These are phyloP conservation scores for Chenopodium album DNA, from an alignment of 148 eudicot species.

Conservation along the genomic window DNA sequence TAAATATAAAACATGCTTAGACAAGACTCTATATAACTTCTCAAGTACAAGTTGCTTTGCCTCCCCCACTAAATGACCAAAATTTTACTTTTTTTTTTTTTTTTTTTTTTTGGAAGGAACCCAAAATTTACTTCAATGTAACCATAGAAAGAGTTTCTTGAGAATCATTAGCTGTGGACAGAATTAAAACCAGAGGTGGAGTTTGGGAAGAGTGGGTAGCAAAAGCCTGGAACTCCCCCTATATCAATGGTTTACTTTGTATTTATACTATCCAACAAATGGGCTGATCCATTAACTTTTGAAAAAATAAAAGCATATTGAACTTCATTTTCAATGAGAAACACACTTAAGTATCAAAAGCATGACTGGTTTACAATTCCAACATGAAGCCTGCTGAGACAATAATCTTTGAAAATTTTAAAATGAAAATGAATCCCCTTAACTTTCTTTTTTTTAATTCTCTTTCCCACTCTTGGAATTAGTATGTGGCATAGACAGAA, in stretches of 20 bases:
- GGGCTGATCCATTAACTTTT: neutral
- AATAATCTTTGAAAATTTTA: neutral
- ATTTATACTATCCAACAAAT: neutral
- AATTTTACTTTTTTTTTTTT: too few species aligned
- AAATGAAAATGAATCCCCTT: neutral
- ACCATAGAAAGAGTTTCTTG: neutral
- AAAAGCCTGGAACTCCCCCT: neutral
- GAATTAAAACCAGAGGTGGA: neutral
- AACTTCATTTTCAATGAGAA: neutral
- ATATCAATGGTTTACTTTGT: neutral
- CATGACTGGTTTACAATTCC: neutral
- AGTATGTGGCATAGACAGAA: too few species aligned
- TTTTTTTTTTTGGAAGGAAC: too few species aligned
- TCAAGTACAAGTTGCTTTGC: neutral
- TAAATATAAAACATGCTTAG: neutral
- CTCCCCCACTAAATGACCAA: neutral
- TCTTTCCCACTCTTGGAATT: neutral
- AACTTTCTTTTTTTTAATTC: neutral
- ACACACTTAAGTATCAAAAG: neutral
- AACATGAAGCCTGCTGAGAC: neutral
- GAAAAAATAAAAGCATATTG: neutral
- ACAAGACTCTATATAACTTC: neutral
- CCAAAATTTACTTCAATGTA: neutral
- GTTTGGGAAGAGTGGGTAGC: neutral
- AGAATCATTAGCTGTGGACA: neutral